These are phyloP conservation scores for Neurospora discreta DNA, from an alignment of 495 filamentous ascomycete genomes.

Conservation along the genomic window DNA sequence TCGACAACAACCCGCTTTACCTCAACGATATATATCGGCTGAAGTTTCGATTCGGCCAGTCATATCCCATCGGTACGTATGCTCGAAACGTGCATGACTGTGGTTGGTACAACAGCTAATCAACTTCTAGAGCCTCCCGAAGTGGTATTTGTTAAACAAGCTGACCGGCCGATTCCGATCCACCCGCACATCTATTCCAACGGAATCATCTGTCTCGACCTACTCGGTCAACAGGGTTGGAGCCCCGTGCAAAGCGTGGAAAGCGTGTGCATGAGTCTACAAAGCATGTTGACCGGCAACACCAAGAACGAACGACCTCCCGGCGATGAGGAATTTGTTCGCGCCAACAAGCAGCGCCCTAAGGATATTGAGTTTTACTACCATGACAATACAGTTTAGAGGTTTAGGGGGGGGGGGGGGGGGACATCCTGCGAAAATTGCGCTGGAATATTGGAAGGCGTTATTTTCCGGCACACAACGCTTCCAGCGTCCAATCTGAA, in stretches of 20 bases:
- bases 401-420: background rate
- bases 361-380: conserved; percentile 82
- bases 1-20: conserved; percentile 90
- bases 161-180: conserved; percentile 71
- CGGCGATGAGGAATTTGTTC: conserved; percentile 78
- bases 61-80: conserved; percentile 78
- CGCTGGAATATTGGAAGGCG: background rate
- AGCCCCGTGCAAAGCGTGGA: conserved; percentile 94
- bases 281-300: conserved; percentile 96
- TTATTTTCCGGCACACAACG: background rate
- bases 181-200: conserved; percentile 98
- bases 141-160: conserved; percentile 66
- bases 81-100: background rate
- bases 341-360: conserved; percentile 62
- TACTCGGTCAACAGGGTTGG: conserved; percentile 81
- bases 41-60: conserved; percentile 70
- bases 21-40: conserved; percentile 67
- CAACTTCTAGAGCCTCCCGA: conserved; percentile 68
- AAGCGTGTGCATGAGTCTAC: conserved; percentile 92
- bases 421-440: background rate
- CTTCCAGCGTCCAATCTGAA: background rate
- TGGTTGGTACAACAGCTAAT: background rate
- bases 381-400: conserved; percentile 72
- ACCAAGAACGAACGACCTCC: conserved; percentile 77
- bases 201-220: conserved; percentile 94